These are phyloP conservation scores for Annulohypoxylon nitens DNA, from an alignment of 495 filamentous ascomycete genomes.

Conservation along the genomic window DNA sequence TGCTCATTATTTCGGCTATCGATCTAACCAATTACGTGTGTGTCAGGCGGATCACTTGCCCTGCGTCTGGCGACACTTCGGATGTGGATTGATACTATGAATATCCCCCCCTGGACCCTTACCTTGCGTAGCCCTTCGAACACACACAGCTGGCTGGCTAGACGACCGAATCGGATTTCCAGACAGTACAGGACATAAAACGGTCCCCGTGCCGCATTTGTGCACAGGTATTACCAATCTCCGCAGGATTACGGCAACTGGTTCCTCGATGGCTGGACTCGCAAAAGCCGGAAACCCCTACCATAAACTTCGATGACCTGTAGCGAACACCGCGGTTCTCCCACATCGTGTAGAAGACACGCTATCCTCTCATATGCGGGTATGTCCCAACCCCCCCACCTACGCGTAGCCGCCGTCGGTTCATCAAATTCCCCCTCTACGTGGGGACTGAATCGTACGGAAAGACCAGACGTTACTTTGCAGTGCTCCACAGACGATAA, in stretches of 20 bases:
- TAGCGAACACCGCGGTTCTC: constrained; percentile 21
- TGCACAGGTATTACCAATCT: constrained; percentile 24
- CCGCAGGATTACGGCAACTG: constrained; percentile 34
- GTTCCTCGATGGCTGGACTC: constrained; percentile 28
- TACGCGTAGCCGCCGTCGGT: constrained; percentile 26
- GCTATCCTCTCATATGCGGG: constrained; percentile 9
- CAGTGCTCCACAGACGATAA: constrained; percentile 36
- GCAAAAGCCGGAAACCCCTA: constrained; percentile 5
- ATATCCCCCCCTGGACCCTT: constrained; percentile 24
- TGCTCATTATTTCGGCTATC: constrained; percentile 37
- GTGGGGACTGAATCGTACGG: constrained; percentile 23
- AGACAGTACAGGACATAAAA: constrained; percentile 29
- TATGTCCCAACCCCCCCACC: constrained; percentile 37
- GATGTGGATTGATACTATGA: constrained; percentile 44
- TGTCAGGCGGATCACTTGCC: constrained; percentile 36
- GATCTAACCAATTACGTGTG: constrained; percentile 42
- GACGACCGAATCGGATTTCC: constrained; percentile 42
- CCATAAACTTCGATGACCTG: constrained; percentile 15
- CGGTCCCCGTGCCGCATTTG: constrained; percentile 27
- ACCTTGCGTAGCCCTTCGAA: constrained; percentile 12
- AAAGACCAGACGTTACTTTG: constrained; percentile 30
- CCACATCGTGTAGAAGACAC: constrained; percentile 12
- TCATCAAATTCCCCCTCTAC: constrained; percentile 30
- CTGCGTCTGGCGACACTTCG: constrained; percentile 35
- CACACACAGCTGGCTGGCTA: constrained; percentile 23